phyloP scores from a whole-genome alignment of 108 stramenopile species.

The Pseudonitzschia multiseries region DNA sequence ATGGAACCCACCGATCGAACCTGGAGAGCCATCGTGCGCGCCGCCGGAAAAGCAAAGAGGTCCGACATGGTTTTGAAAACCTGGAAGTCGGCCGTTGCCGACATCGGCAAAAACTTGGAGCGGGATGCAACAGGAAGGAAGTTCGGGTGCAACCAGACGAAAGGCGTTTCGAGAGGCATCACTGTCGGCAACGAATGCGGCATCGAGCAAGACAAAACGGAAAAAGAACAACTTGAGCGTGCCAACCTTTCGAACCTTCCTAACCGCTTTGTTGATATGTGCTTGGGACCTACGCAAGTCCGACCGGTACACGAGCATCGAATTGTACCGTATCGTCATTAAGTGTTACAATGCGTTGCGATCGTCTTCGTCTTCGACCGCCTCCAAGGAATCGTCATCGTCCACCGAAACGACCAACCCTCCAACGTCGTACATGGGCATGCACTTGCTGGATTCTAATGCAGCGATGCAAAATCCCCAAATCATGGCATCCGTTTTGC shows the following conservation, averaged over 20 bases:
- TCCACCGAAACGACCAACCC: neutral
- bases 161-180: neutral
- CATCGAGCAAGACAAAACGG: neutral
- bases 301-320: slow-evolving; percentile 21
- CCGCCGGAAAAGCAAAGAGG: slow-evolving; percentile 55
- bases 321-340: slow-evolving; percentile 22
- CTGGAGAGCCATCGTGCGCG: slow-evolving; percentile 63
- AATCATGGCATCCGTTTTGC: slow-evolving; percentile 29
- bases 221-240: slow-evolving; percentile 3
- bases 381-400: neutral
- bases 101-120: slow-evolving; percentile 16
- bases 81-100: slow-evolving; percentile 57
- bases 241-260: slow-evolving; percentile 11
- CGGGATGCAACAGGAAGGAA: neutral
- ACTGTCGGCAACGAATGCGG: neutral
- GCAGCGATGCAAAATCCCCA: slow-evolving; percentile 15
- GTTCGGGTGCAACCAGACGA: no score
- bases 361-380: slow-evolving; percentile 4
- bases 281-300: slow-evolving; percentile 15
- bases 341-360: slow-evolving; percentile 27
- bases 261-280: slow-evolving; percentile 17
- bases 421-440: slow-evolving; percentile 16
- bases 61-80: slow-evolving; percentile 54
- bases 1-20: slow-evolving; percentile 66
- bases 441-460: slow-evolving; percentile 19